Conservation (phyloP, 257 asterid genomes). For the Solanum peruvianum region DNA sequence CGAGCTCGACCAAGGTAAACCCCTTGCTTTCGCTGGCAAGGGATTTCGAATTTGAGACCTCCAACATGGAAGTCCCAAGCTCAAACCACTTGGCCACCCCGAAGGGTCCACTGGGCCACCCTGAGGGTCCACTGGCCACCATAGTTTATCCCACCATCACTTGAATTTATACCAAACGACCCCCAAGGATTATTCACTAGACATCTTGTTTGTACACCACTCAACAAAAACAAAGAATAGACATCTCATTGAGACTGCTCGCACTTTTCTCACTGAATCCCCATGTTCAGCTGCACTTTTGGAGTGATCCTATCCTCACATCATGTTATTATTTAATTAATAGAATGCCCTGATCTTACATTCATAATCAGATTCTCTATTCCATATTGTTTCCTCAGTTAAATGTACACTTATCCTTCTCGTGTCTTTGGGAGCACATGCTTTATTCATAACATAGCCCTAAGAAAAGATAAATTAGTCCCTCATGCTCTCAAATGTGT, state of each 20-base stretch:
- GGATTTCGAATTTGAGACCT: no score
- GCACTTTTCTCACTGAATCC: not conserved
- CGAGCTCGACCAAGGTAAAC: no score
- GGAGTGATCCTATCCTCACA: not conserved
- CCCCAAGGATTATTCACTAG: not conserved
- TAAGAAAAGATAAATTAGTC: not conserved
- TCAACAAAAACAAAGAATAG: not conserved
- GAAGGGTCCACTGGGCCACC: no score
- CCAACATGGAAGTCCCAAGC: no score
- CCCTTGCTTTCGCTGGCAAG: no score
- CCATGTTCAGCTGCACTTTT: not conserved
- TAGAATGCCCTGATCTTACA: not conserved
- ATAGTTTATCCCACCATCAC: no score
- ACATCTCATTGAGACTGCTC: not conserved
- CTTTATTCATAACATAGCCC: not conserved
- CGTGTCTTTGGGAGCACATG: not conserved
- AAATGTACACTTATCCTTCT: not conserved
- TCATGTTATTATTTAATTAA: not conserved
- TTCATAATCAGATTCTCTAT: not conserved
- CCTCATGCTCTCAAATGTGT: not conserved
- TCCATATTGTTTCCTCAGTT: not conserved
- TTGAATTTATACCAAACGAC: no score
- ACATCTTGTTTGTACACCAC: not conserved
- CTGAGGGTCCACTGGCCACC: no score
- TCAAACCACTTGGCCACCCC: no score